Evolutionary conservation across 345 rosid species (phyloP), one percentile per base, ranked within the genome.

Genomic region (Pseudoturritis turrita): DNA sequence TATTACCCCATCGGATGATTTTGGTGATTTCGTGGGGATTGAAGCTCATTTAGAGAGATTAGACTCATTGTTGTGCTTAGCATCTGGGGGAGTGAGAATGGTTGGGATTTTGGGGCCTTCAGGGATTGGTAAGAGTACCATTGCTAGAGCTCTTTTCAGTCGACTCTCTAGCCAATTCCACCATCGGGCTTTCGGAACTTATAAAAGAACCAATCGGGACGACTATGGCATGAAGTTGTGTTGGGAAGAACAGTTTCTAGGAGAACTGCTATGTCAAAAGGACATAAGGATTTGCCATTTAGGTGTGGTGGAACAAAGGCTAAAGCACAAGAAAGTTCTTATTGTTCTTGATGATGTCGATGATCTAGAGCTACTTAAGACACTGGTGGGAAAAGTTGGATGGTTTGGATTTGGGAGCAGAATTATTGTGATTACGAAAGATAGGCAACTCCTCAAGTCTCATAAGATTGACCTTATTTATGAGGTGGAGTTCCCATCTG

Each of bases 51-150:
- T 81, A 3, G 10, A 44, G 19, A 10, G 4, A 8, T 0, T 70
- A 17, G 3, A 9, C 31, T 21, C 37, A 1, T 4, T 57, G 0
- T 10, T 83, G 50, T 1, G 51, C 17, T 33, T 53, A 4, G 44
- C 19, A 1, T 41, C 54, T 0, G 12, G 4, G 1, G 78, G 49
- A 18, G 60, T 73, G 22, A 56, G 5, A 53, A 56, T 58, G 25
- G 17, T 78, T 0, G 84, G 87, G 7, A 78, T 83, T 18, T 36
- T 33, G 39, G 86, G 86, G 0, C 51, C 75, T 60, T 76, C 81
- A 14, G 85, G 89, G 4, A 68, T 78, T 1, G 85, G 89, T 4
- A 83, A 85, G 68, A 85, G 80, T 5, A 79, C 87, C 21, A 40
- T 25, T 1, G 84, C 82, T 40, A 65, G 68, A 49, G 82, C 68